phyloP scores from a whole-genome alignment of 1,284 basidiomycete species.

The Irpex sp. region DNA sequence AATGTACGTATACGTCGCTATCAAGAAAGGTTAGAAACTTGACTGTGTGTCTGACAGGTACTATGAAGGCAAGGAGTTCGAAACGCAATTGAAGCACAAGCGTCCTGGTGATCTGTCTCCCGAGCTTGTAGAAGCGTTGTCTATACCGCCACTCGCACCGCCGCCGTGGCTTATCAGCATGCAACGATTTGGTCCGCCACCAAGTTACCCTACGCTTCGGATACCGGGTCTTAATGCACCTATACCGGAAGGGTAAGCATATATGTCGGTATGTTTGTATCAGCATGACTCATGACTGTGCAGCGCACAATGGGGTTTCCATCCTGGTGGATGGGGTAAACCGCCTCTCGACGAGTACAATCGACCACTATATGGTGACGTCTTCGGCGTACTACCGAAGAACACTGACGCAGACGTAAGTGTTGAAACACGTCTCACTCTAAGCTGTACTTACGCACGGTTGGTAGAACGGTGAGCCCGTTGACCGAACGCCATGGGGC shows the following conservation, averaged over 20 bases:
- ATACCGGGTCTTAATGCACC: conserved; percentile 97
- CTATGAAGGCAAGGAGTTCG: conserved; percentile 99
- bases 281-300: not conserved
- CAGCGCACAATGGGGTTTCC: conserved; percentile 99
- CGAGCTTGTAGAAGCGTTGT: conserved; percentile 96
- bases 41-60: conserved; percentile 53
- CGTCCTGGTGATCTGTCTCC: conserved; percentile 92
- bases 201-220: conserved; percentile 92
- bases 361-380: conserved; percentile 94
- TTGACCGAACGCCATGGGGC: conserved; percentile 85
- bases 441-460: conserved; percentile 3
- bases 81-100: conserved; percentile 94
- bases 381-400: conserved; percentile 88
- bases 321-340: conserved; percentile 99
- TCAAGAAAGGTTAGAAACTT: conserved; percentile 10
- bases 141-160: conserved; percentile 96
- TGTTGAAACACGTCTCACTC: conserved; percentile 7
- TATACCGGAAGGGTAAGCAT: conserved; percentile 85
- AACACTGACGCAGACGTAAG: conserved; percentile 69
- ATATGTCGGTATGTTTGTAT: not conserved
- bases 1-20: conserved; percentile 54
- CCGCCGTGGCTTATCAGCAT: conserved; percentile 99
- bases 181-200: conserved; percentile 98
- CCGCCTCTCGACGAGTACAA: conserved; percentile 99
- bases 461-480: conserved; percentile 64